Percentiles rank a stretch among this genome's conserved stretches.
Conservation (phyloP, 176 grass and related monocot species). For the Urochloa ruziziensis region DNA sequence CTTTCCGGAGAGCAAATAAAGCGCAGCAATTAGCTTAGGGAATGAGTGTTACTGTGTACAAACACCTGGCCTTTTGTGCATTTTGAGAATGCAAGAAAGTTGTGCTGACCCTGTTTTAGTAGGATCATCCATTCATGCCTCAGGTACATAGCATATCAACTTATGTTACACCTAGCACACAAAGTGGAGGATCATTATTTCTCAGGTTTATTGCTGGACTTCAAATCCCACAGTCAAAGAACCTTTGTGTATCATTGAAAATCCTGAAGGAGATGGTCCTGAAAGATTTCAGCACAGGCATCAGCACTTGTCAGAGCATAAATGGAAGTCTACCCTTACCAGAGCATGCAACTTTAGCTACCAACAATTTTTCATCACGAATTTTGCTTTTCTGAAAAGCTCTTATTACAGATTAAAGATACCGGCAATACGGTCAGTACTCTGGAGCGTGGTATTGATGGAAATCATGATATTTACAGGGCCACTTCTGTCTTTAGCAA, state of each 20-base stretch:
- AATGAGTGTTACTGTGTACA: conserved; percentile 41
- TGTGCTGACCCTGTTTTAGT: conserved; percentile 30
- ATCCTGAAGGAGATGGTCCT: conserved; percentile 14
- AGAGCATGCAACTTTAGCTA: conserved; percentile 28
- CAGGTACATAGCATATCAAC: background rate
- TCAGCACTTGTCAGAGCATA: conserved; percentile 30
- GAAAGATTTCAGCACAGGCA: conserved; percentile 19
- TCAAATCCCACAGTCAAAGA: conserved; percentile 19
- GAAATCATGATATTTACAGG: conserved; percentile 44
- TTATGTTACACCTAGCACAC: background rate
- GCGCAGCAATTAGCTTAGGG: conserved; percentile 28
- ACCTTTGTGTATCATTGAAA: conserved; percentile 37
- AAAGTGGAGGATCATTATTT: background rate
- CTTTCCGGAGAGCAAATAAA: conserved; percentile 39
- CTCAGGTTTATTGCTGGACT: background rate
- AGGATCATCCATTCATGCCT: background rate
- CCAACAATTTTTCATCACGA: conserved; percentile 22
- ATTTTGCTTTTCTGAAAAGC: conserved; percentile 36
- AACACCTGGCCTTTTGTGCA: conserved; percentile 33
- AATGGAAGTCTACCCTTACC: conserved; percentile 37
- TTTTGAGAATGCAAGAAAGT: conserved; percentile 46
- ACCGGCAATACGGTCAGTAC: conserved; percentile 53
- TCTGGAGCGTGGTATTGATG: conserved; percentile 42
- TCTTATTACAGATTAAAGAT: conserved; percentile 49
- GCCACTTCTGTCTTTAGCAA: conserved; percentile 20